Evolutionary conservation across 192 early-diverging fungal genomes (phyloP).

Genomic region (Spizellomyces sp.): DNA sequence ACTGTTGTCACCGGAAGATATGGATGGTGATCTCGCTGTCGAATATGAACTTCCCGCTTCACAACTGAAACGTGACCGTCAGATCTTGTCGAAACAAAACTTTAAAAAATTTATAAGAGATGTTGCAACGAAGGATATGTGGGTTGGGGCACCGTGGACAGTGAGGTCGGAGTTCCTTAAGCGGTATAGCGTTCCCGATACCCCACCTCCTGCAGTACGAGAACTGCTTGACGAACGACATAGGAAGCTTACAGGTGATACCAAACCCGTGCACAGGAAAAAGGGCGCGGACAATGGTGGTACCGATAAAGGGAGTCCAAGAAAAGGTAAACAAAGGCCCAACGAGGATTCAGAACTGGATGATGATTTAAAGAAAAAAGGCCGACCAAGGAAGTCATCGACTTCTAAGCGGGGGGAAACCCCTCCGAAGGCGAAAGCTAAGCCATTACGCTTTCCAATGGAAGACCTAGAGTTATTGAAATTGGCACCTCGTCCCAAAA

Average conservation of each 20-base stretch:
- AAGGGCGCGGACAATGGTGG: neutral
- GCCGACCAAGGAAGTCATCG: conserved; percentile 10
- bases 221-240: conserved; percentile 30
- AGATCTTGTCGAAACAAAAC: conserved; percentile 71
- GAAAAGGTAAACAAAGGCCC: conserved; percentile 27
- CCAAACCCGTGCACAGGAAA: neutral
- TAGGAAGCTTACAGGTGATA: conserved; percentile 26
- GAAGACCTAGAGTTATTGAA: conserved; percentile 79
- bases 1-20: conserved; percentile 21
- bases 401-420: neutral
- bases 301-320: neutral
- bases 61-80: conserved; percentile 55
- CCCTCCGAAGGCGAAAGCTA: conserved; percentile 10
- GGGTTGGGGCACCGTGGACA: conserved; percentile 73
- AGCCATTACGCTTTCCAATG: conserved; percentile 71
- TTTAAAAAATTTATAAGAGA: conserved; percentile 74
- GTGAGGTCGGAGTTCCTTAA: conserved; percentile 49
- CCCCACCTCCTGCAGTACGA: conserved; percentile 12
- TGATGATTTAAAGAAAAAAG: conserved; percentile 34
- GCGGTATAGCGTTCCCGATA: conserved; percentile 20
- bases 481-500: conserved; percentile 40
- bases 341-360: conserved; percentile 25
- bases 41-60: conserved; percentile 27
- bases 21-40: conserved; percentile 41
- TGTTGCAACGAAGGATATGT: conserved; percentile 63